Evolutionary conservation across 2,329 filamentous ascomycete genomes (phyloP).

Genomic region (Fusarium proliferatum): DNA sequence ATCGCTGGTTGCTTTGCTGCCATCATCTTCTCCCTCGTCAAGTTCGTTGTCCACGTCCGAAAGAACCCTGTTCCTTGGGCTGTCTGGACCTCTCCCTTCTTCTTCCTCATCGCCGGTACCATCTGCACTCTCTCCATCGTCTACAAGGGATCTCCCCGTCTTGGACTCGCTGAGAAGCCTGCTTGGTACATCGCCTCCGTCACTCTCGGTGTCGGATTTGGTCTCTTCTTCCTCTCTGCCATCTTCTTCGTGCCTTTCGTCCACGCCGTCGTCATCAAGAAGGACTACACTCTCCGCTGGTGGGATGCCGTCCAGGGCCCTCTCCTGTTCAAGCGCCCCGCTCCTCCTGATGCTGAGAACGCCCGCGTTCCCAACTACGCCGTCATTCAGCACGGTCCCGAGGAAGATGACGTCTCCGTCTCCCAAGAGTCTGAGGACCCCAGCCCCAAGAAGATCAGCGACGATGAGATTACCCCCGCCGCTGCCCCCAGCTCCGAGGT

Average conservation of each 20-base stretch:
- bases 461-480: slow-evolving; percentile 50
- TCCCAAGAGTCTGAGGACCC: slow-evolving; percentile 26
- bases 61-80: slow-evolving; percentile 79
- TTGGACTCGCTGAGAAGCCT: slow-evolving; percentile 60
- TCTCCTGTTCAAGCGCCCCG: slow-evolving; percentile 69
- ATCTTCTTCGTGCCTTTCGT: slow-evolving; percentile 81
- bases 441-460: slow-evolving; percentile 30
- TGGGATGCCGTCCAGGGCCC: slow-evolving; percentile 72
- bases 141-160: slow-evolving; percentile 78
- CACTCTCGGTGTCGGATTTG: slow-evolving; percentile 71
- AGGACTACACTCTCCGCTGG: slow-evolving; percentile 72
- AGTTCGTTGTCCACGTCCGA: slow-evolving; percentile 73
- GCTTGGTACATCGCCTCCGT: slow-evolving; percentile 74
- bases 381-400: slow-evolving; percentile 74
- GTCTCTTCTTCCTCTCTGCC: slow-evolving; percentile 67
- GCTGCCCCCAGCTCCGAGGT: slow-evolving; percentile 38
- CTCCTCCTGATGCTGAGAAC: slow-evolving; percentile 61
- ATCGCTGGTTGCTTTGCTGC: slow-evolving; percentile 75
- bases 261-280: slow-evolving; percentile 74
- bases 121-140: slow-evolving; percentile 82
- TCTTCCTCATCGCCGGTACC: slow-evolving; percentile 80
- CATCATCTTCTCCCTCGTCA: slow-evolving; percentile 75
- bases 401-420: slow-evolving; percentile 50
- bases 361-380: slow-evolving; percentile 79
- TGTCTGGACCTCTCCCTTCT: slow-evolving; percentile 78